These are phyloP conservation scores for Penicillium polonicum DNA, from an alignment of 2,329 filamentous ascomycete species.

Conservation along the genomic window DNA sequence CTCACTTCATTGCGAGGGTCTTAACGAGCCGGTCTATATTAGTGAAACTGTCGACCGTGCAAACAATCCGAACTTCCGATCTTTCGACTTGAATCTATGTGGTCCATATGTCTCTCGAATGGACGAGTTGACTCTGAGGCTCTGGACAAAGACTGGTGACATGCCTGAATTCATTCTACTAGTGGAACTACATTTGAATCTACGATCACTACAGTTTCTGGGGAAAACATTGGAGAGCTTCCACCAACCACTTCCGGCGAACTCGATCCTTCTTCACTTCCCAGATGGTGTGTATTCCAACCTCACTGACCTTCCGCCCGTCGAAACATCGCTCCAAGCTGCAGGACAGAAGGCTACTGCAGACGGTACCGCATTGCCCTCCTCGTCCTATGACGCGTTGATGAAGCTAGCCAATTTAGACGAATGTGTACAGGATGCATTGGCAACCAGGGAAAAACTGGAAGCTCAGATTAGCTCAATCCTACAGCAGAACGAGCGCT, in stretches of 20 bases:
- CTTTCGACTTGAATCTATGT: constrained; percentile 71
- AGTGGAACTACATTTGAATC: constrained; percentile 68
- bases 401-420: constrained; percentile 88
- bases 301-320: constrained; percentile 62
- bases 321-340: constrained; percentile 26
- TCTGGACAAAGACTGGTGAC: constrained; percentile 68
- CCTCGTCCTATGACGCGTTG: constrained; percentile 81
- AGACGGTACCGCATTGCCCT: constrained; percentile 54
- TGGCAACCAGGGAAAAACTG: constrained; percentile 71
- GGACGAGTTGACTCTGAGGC: constrained; percentile 63
- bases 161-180: constrained; percentile 61
- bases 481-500: constrained; percentile 38
- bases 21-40: constrained; percentile 77
- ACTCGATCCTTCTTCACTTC: constrained; percentile 82
- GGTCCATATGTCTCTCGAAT: constrained; percentile 64
- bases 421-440: constrained; percentile 84
- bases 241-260: constrained; percentile 71
- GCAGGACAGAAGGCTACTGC: constrained; percentile 33
- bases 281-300: constrained; percentile 82
- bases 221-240: constrained; percentile 64
- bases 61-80: constrained; percentile 88
- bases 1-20: constrained; percentile 68
- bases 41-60: constrained; percentile 76
- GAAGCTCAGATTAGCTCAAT: constrained; percentile 71
- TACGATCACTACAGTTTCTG: constrained; percentile 75